Base-by-base conservation (phyloP, 192 early-diverging fungal genomes). In the Gigaspora rosea region DNA sequence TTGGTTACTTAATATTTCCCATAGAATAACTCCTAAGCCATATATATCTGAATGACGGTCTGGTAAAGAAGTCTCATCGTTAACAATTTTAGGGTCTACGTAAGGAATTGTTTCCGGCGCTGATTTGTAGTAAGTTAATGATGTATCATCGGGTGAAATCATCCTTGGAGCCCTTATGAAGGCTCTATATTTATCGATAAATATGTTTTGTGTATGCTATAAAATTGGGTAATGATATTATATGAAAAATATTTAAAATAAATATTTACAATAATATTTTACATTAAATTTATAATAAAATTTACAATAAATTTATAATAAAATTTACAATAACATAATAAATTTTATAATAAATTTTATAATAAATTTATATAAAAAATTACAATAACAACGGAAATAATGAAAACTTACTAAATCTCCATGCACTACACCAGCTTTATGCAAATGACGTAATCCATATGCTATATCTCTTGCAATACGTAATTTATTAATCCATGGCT, bases 391-490 rank as follows among this genome's bases (percentile, higher is more conserved):
- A 10, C 13, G 5, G 20, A 35, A 70, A n/a, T 9, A 51, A 69
- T 18, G 36, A 52, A 13, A 5, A 54, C 35, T 59, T 33, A 76
- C 74, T 47, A 76, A 52, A 76, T 65, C 48, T 49, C 63, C 46
- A 65, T 76, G 74, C 33, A 48, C 48, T 32, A 76, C 20, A 51
- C 63, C 58, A 27, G 51, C 20, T 51, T 51, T 50, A 57, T 76
- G 74, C 18, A 76, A 51, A 51, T 76, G 62, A 16, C 22, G 20
- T 33, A 76, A 16, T 35, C 56, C 74, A 33, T 76, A 4, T 8
- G 74, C 46, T n/a, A 76, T 50, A 11, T 47, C 74, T 65, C 41
- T 52, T 4, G 61, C 57, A 27, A 76, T 20, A 18, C 27, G 41
- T 11, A 51, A 76, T 50, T 65, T 76, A 12, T 22, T 16, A 11